phyloP scores from a whole-genome alignment of 1,284 basidiomycete species.

The Amylostereum areolatum region DNA sequence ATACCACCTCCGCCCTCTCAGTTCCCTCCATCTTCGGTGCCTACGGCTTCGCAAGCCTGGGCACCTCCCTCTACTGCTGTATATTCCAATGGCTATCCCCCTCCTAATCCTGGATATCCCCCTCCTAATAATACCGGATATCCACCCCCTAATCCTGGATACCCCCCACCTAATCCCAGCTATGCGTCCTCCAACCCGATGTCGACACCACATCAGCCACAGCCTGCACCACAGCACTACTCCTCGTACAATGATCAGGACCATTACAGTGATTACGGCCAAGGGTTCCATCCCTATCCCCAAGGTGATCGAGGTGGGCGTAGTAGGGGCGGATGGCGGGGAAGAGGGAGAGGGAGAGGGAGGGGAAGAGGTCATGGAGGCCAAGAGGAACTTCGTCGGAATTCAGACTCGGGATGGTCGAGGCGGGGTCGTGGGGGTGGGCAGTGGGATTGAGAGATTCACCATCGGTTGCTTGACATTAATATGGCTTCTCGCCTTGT shows the following conservation, averaged over 20 bases:
- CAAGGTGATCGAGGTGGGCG: constrained; percentile 1
- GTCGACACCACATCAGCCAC: too few species aligned
- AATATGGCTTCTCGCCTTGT: too few species aligned
- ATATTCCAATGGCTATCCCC: too few species aligned
- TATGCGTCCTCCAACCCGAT: too few species aligned
- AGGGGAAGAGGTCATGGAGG: not conserved
- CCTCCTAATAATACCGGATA: too few species aligned
- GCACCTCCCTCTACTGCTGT: too few species aligned
- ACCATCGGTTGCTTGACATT: too few species aligned
- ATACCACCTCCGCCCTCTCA: not conserved
- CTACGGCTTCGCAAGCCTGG: too few species aligned
- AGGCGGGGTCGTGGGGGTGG: constrained; percentile 7
- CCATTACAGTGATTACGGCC: not conserved
- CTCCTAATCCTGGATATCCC: too few species aligned
- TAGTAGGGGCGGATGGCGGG: constrained; percentile 6
- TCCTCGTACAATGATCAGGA: constrained; percentile 1
- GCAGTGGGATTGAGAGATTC: not conserved
- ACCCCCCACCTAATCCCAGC: too few species aligned
- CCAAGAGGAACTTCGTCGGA: constrained; percentile 2
- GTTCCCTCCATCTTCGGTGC: not conserved
- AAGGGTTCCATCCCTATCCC: too few species aligned
- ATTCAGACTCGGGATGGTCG: constrained; percentile 10
- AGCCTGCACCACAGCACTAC: not conserved
- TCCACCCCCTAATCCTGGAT: too few species aligned
- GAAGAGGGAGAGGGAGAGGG: not conserved